A percentile compares a stretch with the other conserved stretches of the same genome.
phyloP scores from a whole-genome alignment of 2,329 filamentous ascomycete species.

The Hirsutella rhossiliensis region DNA sequence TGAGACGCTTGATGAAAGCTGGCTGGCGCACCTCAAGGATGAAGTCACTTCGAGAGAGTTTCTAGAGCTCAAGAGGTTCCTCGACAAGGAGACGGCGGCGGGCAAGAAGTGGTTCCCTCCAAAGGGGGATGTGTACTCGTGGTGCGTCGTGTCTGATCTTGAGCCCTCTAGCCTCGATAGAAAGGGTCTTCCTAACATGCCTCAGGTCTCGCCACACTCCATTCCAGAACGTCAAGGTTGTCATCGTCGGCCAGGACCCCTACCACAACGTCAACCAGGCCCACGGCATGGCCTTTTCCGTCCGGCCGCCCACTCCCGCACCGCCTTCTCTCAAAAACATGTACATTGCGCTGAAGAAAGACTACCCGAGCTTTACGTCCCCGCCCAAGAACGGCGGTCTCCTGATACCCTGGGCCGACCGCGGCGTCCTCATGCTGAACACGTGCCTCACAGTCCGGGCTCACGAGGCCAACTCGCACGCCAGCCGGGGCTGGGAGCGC shows the following conservation, averaged over 20 bases:
- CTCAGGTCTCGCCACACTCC: constrained; percentile 86
- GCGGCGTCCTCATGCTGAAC: constrained; percentile 86
- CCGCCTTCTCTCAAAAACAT: constrained; percentile 91
- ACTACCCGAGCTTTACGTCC: constrained; percentile 68
- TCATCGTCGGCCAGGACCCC: constrained; percentile 91
- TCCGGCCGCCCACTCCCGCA: constrained; percentile 75
- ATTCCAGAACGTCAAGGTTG: constrained; percentile 75
- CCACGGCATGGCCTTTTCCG: constrained; percentile 91
- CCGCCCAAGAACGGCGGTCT: constrained; percentile 72
- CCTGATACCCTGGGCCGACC: constrained; percentile 86
- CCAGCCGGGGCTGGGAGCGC: constrained; percentile 79
- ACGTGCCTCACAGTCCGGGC: constrained; percentile 89
- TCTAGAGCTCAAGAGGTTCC: constrained; percentile 74
- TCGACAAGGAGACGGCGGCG: constrained; percentile 62
- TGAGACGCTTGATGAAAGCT: constrained; percentile 80
- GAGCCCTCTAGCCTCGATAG: neutral
- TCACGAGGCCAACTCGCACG: constrained; percentile 76
- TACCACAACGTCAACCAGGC: constrained; percentile 96
- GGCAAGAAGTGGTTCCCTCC: constrained; percentile 81
- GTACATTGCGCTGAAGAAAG: constrained; percentile 75
- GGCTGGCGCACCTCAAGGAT: constrained; percentile 80
- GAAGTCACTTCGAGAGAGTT: constrained; percentile 73
- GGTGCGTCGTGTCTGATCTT: constrained; percentile 51
- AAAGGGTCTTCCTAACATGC: neutral
- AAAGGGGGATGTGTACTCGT: constrained; percentile 82